Evolutionary conservation across 495 filamentous ascomycete species (phyloP).

Genomic region (Glonium stellatum): DNA sequence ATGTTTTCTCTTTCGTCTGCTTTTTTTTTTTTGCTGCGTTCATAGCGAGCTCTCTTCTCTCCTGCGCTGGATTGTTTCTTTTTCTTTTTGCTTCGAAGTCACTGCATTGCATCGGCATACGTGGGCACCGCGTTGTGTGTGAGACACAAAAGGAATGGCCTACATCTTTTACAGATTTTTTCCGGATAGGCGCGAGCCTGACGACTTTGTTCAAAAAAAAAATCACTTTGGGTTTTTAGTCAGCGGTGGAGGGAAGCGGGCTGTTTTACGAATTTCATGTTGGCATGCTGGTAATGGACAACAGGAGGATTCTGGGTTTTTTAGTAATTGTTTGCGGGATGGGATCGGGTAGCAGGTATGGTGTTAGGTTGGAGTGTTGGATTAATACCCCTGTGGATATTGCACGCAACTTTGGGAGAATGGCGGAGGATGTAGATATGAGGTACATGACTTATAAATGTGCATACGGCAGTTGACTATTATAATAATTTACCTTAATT

Average conservation of each 20-base stretch:
- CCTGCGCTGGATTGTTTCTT: background rate
- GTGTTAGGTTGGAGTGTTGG: background rate
- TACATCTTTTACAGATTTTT: too few relatives aligned
- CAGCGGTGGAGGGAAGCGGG: background rate
- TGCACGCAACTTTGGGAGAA: background rate
- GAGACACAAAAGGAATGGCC: too few relatives aligned
- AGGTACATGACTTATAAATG: background rate
- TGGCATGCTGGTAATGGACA: background rate
- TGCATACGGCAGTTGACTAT: background rate
- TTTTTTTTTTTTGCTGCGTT: background rate
- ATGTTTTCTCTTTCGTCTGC: background rate
- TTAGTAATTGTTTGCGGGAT: background rate
- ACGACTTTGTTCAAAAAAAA: too few relatives aligned
- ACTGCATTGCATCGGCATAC: background rate
- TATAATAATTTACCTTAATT: background rate
- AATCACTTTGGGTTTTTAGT: background rate
- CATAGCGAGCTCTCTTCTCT: background rate
- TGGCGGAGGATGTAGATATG: background rate
- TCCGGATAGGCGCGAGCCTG: too few relatives aligned
- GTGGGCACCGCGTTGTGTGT: background rate
- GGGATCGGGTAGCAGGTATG: background rate
- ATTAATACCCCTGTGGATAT: constrained; percentile 1
- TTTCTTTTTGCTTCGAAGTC: background rate
- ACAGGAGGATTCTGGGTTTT: background rate
- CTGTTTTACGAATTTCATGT: background rate